Conservation (phyloP, 768 basidiomycete species). For the Xerocomellus amylosporus region DNA sequence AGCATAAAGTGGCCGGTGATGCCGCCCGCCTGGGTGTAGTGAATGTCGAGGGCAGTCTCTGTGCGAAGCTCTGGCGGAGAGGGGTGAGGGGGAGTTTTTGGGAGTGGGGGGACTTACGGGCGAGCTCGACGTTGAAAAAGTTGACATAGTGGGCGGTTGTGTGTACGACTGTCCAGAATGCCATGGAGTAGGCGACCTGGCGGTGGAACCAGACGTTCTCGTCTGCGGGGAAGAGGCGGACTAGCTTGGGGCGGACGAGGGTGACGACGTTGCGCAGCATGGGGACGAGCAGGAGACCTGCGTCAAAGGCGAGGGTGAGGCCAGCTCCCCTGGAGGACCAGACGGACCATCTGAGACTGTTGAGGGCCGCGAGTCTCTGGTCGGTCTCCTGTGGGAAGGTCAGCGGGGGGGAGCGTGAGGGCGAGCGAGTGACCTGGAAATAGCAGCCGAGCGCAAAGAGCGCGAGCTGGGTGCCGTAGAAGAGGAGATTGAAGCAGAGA, state of each 20-base stretch:
- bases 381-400: conserved; percentile 52
- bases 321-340: conserved; percentile 92
- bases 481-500: conserved; percentile 71
- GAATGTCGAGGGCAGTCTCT: conserved; percentile 75
- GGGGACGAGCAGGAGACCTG: conserved; percentile 81
- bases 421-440: conserved; percentile 55
- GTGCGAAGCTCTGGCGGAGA: conserved; percentile 69
- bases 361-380: conserved; percentile 65
- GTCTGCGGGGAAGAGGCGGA: conserved; percentile 88
- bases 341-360: conserved; percentile 76
- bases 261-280: conserved; percentile 89
- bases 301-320: conserved; percentile 84
- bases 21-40: conserved; percentile 87
- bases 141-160: conserved; percentile 93
- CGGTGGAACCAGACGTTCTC: conserved; percentile 97
- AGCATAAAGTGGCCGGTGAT: conserved; percentile 96
- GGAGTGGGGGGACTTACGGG: conserved; percentile 50
- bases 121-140: conserved; percentile 86
- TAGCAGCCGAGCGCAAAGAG: conserved; percentile 89
- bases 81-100: not conserved
- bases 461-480: conserved; percentile 73
- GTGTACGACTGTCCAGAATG: conserved; percentile 91
- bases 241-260: conserved; percentile 71
- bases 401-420: not conserved
- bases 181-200: conserved; percentile 91